These are phyloP conservation scores for Cladosporium phlei DNA, from an alignment of 2,329 filamentous ascomycete genomes.

Conservation along the genomic window DNA sequence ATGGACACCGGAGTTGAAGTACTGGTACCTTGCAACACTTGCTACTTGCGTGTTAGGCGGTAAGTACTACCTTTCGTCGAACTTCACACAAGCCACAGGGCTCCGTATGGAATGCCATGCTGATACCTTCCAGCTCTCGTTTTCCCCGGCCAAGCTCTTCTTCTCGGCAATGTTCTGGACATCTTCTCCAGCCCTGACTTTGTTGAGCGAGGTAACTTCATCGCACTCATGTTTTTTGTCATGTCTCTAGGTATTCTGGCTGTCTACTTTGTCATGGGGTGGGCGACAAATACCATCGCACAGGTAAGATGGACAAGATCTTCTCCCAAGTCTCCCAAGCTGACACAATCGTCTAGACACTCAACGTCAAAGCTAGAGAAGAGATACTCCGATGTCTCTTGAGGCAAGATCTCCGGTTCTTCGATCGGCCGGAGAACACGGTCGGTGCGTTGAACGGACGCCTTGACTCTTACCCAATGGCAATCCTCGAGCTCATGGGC, in stretches of 20 bases:
- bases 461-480: slow-evolving; percentile 42
- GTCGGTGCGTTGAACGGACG: slow-evolving; percentile 40
- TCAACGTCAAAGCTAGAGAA: neutral
- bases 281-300: slow-evolving; percentile 42
- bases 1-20: too few relatives aligned
- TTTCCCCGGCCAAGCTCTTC: slow-evolving; percentile 36
- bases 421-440: slow-evolving; percentile 56
- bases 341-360: neutral
- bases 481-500: slow-evolving; percentile 52
- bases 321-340: neutral
- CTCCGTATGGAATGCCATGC: too few relatives aligned
- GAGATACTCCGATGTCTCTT: slow-evolving; percentile 39
- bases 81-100: too few relatives aligned
- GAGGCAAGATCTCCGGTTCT: slow-evolving; percentile 84
- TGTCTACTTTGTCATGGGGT: slow-evolving; percentile 45
- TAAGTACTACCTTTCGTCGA: too few relatives aligned
- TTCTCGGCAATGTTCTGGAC: slow-evolving; percentile 46
- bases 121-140: slow-evolving; percentile 31
- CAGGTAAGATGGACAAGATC: slow-evolving; percentile 32
- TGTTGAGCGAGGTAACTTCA: slow-evolving; percentile 41
- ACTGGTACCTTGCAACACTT: too few relatives aligned
- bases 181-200: slow-evolving; percentile 40
- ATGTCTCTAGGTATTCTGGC: slow-evolving; percentile 45
- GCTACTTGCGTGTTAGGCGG: too few relatives aligned
- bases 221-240: slow-evolving; percentile 53